phyloP scores from a whole-genome alignment of 768 basidiomycete species.

The Rhodotorula taiwanensis region DNA sequence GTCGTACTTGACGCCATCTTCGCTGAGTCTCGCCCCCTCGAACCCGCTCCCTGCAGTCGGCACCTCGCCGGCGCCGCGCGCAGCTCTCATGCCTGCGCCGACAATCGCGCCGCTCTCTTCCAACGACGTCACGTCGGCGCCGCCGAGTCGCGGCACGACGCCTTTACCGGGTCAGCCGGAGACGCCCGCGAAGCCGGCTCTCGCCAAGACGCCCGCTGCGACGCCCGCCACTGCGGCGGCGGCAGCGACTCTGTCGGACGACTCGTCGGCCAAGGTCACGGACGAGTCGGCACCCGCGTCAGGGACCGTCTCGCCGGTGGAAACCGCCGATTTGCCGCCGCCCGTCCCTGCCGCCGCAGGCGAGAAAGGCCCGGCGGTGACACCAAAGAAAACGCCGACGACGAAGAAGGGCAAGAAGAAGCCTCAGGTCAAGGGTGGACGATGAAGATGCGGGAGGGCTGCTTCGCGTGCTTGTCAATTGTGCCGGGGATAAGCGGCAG shows the following conservation, averaged over 20 bases:
- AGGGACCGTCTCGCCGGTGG: too few relatives aligned
- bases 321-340: too few relatives aligned
- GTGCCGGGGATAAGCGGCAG: too few relatives aligned
- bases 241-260: neutral
- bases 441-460: neutral
- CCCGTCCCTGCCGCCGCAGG: neutral
- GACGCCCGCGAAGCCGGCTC: too few relatives aligned
- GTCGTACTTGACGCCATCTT: conserved; percentile 32
- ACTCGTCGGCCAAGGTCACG: too few relatives aligned
- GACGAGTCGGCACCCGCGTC: too few relatives aligned
- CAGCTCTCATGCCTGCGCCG: neutral
- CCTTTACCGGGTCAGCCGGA: neutral
- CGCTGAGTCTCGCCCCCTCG: conserved; percentile 32
- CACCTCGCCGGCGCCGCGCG: neutral
- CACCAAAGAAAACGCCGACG: conserved; percentile 24
- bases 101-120: neutral
- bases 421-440: conserved; percentile 24
- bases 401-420: conserved; percentile 29
- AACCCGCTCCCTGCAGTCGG: conserved; percentile 26
- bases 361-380: neutral
- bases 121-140: neutral
- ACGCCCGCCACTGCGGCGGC: neutral
- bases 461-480: too few relatives aligned
- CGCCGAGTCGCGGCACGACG: neutral
- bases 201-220: neutral